These are phyloP conservation scores for Suillus americanus DNA, from an alignment of 768 basidiomycete genomes.

Conservation along the genomic window DNA sequence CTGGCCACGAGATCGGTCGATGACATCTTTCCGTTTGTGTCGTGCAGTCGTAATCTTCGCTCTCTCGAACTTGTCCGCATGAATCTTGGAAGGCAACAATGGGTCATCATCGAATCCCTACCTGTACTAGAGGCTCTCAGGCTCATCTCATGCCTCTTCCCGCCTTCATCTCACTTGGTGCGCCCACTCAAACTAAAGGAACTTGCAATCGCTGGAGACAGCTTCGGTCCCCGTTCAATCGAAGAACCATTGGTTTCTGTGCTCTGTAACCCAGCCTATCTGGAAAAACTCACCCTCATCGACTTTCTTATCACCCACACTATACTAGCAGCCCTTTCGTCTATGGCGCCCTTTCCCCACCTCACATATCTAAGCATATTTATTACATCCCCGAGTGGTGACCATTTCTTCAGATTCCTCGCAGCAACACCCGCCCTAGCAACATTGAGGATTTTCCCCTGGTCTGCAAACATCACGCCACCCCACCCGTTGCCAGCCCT, in stretches of 20 bases:
- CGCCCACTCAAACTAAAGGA: slow-evolving; percentile 1
- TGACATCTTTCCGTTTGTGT: neutral
- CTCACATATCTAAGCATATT: slow-evolving; percentile 1
- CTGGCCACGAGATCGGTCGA: neutral
- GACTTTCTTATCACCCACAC: neutral
- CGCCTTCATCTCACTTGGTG: neutral
- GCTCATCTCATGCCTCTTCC: neutral
- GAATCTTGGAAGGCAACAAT: neutral
- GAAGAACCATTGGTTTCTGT: neutral
- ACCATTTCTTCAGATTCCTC: neutral
- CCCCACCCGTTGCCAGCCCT: neutral
- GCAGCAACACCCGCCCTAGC: neutral
- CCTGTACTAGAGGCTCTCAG: neutral
- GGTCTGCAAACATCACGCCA: neutral
- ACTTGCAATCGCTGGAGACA: neutral
- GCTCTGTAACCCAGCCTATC: slow-evolving; percentile 3
- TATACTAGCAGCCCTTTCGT: neutral
- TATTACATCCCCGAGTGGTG: neutral
- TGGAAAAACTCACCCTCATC: neutral
- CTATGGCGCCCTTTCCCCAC: neutral
- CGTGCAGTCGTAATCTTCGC: neutral
- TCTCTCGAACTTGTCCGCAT: neutral
- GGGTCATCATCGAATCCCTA: neutral
- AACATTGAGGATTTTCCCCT: neutral
- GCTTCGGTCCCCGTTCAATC: neutral